These are phyloP conservation scores for Fagus sylvatica DNA, from an alignment of 306 rosid genomes.

Conservation along the genomic window DNA sequence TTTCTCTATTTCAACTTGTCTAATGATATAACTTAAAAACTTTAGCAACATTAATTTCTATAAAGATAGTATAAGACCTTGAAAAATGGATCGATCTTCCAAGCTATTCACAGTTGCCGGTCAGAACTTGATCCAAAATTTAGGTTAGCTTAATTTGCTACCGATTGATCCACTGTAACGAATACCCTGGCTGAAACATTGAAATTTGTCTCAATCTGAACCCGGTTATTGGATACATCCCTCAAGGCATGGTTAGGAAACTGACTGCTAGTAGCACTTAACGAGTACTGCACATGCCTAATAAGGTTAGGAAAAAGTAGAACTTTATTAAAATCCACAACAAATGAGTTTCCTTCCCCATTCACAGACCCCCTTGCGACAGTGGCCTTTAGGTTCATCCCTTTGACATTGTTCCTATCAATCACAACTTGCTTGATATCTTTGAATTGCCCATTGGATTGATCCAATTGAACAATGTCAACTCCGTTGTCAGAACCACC, in stretches of 20 bases:
- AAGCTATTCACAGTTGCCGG: constrained; percentile 37
- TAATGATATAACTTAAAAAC: background rate
- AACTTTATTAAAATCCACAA: constrained; percentile 52
- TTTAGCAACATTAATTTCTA: constrained; percentile 6
- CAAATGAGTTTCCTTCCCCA: constrained; percentile 80
- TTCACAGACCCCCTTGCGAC: constrained; percentile 44
- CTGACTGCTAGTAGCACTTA: constrained; percentile 23
- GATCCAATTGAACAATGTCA: constrained; percentile 64
- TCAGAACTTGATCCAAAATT: constrained; percentile 1
- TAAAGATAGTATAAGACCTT: background rate
- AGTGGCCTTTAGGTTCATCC: constrained; percentile 72
- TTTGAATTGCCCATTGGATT: constrained; percentile 55
- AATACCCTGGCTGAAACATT: constrained; percentile 49
- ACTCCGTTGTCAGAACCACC: constrained; percentile 58
- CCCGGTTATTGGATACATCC: constrained; percentile 56
- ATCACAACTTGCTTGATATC: constrained; percentile 65
- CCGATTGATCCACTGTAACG: constrained; percentile 65
- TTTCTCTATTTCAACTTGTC: background rate
- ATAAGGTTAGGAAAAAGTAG: constrained; percentile 72
- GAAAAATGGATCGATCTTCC: background rate
- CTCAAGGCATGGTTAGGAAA: constrained; percentile 65
- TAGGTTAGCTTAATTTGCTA: constrained; percentile 14
- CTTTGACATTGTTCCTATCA: constrained; percentile 66
- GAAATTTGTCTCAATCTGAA: constrained; percentile 60
- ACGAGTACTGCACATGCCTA: constrained; percentile 71